A percentile compares a stretch with the other conserved stretches of the same genome.
Evolutionary conservation across 2,329 filamentous ascomycete species (phyloP).

Genomic region (Hypoxylon sp.): DNA sequence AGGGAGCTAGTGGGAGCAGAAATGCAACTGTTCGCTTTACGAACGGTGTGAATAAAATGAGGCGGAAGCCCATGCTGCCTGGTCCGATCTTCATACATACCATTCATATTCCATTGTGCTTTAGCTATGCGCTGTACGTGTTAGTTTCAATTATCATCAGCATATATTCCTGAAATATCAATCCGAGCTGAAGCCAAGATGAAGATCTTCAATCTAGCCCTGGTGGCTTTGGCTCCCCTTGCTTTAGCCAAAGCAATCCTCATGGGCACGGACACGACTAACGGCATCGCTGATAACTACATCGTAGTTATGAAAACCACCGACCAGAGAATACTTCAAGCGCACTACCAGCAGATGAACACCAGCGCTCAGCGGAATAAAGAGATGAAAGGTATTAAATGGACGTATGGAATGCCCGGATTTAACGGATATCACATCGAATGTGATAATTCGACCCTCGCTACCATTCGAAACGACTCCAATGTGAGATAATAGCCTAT

Average conservation of each 20-base stretch:
- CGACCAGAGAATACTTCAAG: conserved; percentile 21
- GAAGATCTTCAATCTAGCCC: conserved; percentile 27
- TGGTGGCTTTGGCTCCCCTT: conserved; percentile 29
- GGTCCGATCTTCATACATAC: too few species aligned
- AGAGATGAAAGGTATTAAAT: conserved; percentile 39
- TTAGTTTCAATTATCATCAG: background rate
- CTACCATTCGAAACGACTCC: conserved; percentile 39
- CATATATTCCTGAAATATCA: background rate
- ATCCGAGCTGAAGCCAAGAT: conserved; percentile 25
- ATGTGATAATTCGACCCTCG: conserved; percentile 42
- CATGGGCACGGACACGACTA: conserved; percentile 28
- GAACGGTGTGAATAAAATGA: too few species aligned
- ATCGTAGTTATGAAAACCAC: conserved; percentile 45
- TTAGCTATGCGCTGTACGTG: too few species aligned
- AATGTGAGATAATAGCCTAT: conserved; percentile 28
- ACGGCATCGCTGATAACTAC: conserved; percentile 44
- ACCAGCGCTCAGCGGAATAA: conserved; percentile 18
- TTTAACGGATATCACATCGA: conserved; percentile 47
- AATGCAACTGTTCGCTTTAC: too few species aligned
- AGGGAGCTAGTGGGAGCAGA: too few species aligned
- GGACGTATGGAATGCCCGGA: conserved; percentile 40
- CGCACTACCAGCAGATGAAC: conserved; percentile 39
- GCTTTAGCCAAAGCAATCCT: conserved; percentile 40
- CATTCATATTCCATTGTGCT: too few species aligned
- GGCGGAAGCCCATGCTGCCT: too few species aligned